phyloP scores from a whole-genome alignment of 2,329 filamentous ascomycete genomes.

The Xylaria sp. region DNA sequence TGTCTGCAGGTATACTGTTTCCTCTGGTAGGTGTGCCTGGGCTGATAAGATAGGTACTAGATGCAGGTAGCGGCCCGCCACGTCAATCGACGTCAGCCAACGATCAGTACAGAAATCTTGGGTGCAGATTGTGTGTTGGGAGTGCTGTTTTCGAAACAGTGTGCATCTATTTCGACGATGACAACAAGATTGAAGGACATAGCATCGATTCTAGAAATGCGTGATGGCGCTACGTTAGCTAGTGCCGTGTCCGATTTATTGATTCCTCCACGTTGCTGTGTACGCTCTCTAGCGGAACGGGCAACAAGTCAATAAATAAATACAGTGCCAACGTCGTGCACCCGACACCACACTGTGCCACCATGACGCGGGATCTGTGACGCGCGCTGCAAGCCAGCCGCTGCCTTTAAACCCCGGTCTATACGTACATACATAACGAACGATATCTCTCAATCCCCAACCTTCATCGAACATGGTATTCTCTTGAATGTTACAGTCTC shows the following conservation, averaged over 20 bases:
- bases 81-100: not conserved
- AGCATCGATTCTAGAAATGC: no score
- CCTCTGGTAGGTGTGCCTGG: no score
- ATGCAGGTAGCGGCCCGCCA: not conserved
- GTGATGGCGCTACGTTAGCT: not conserved
- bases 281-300: conserved; percentile 7
- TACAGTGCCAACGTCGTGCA: conserved; percentile 6
- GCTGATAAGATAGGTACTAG: no score
- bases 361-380: conserved; percentile 23
- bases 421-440: conserved; percentile 19
- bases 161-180: not conserved
- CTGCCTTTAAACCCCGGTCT: conserved; percentile 6
- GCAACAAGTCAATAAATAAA: conserved; percentile 28
- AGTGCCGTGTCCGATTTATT: not conserved
- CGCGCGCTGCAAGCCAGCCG: conserved; percentile 28
- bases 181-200: not conserved
- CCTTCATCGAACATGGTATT: conserved; percentile 10
- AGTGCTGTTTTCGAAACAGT: not conserved
- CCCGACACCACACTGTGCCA: conserved; percentile 15
- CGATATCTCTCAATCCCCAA: conserved; percentile 15
- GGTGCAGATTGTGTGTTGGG: not conserved
- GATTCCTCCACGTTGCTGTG: not conserved
- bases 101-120: no score
- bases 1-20: not conserved
- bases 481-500: not conserved